A percentile compares a stretch with the other conserved stretches of the same genome.
phyloP scores from a whole-genome alignment of 495 filamentous ascomycete genomes.

The Astrothelium macrocarpum region DNA sequence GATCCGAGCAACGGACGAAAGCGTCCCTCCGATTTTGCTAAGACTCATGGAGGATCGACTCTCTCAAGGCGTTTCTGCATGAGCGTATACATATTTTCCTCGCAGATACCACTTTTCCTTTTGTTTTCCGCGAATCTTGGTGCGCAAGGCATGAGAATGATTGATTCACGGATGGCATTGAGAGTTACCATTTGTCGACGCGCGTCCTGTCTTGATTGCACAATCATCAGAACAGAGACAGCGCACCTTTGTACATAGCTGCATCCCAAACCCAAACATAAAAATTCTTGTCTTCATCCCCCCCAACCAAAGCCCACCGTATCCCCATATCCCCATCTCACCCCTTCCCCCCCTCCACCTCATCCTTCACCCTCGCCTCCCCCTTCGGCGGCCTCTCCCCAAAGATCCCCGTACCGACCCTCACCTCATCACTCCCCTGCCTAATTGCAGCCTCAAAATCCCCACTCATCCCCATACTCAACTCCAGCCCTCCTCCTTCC shows the following conservation, averaged over 20 bases:
- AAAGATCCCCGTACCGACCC: slow-evolving; percentile 92
- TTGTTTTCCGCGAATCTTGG: neutral
- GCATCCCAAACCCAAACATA: neutral
- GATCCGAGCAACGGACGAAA: slow-evolving; percentile 87
- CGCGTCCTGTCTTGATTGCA: neutral
- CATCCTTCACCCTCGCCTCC: slow-evolving; percentile 49
- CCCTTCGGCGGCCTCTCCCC: slow-evolving; percentile 65
- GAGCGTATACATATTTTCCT: neutral
- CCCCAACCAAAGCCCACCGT: neutral
- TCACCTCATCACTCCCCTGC: slow-evolving; percentile 81
- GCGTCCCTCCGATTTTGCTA: slow-evolving; percentile 66
- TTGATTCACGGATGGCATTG: neutral
- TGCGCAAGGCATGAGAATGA: neutral
- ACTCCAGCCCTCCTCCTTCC: slow-evolving; percentile 41
- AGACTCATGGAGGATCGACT: slow-evolving; percentile 81
- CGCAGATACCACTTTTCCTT: neutral
- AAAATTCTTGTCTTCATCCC: neutral
- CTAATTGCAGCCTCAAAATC: slow-evolving; percentile 87
- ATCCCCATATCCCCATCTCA: neutral
- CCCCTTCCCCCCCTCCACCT: neutral
- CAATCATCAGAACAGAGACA: neutral
- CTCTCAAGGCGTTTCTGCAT: slow-evolving; percentile 38
- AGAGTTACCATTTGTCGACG: neutral
- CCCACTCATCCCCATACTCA: slow-evolving; percentile 82
- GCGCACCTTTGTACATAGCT: neutral